Evolutionary conservation across 2,329 filamentous ascomycete genomes (phyloP), one percentile per base, ranked within the genome.

Genomic region (Pseudocercospora musae): DNA sequence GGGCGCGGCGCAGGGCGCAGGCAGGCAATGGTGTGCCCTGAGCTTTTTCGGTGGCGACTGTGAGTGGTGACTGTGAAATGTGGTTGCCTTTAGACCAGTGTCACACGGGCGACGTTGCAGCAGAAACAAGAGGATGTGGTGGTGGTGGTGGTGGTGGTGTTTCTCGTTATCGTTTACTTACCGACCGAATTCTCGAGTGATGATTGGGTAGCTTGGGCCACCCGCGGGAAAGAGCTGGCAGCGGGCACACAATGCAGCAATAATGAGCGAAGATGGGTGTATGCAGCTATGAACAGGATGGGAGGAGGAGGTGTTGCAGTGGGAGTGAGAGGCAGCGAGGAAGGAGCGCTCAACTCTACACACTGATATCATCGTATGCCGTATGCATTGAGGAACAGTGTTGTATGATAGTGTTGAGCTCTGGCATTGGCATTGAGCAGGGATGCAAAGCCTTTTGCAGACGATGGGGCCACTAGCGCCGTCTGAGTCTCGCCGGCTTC

Each of bases 101-200:
- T 46, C 18, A 18, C 23, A 46, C 42, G 8, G 42, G 42, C n/a
- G 48, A 52, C 48, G 48, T 52, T 52, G 48, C 48, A 52, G 25
- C 11, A 13, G 23, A 25, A 52, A 25, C 21, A 23, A 10, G 8
- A 15, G 11, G 23, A 11, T 48, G 44, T 48, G 44, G 42, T 3
- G 3, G 42, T 20, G 46, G 10, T 8, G 23, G 6, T 3, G 20
- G 48, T 52, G 48, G 48, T 52, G 48, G 25, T 52, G 48, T 52
- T 52, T 25, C 48, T 52, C 48, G 48, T 52, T 52, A 25, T 52
- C 48, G 48, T 52, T 52, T 52, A 52, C 48, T 52, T 29, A 52
- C 48, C 13, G 25, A 25, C 23, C 23, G 8, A 52, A 52, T 52
- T 52, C 21, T 52, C 25, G 48, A 29, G 15, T 18, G 48, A 52